phyloP scores from a whole-genome alignment of 352 stramenopile genomes.

The Chrysophaeum taylorii region DNA sequence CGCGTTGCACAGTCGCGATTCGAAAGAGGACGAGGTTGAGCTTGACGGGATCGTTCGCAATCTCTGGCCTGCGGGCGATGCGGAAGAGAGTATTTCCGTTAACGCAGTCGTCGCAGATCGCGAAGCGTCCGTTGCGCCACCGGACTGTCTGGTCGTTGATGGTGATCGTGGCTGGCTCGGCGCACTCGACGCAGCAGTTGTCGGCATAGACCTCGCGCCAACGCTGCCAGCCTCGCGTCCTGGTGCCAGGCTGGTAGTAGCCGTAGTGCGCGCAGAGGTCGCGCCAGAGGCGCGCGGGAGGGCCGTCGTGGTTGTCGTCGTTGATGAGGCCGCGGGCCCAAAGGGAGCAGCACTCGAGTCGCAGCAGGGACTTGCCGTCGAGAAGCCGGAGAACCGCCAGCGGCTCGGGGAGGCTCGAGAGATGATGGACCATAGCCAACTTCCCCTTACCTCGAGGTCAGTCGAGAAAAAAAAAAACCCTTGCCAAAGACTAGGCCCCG shows the following conservation, averaged over 20 bases:
- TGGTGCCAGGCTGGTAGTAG: not conserved
- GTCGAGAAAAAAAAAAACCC: too few species aligned
- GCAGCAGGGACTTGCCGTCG: too few species aligned
- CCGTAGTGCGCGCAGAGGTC: not conserved
- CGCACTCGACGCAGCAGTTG: not conserved
- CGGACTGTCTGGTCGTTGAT: not conserved
- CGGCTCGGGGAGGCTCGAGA: too few species aligned
- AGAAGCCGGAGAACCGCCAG: too few species aligned
- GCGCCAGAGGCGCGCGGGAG: too few species aligned
- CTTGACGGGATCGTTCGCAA: not conserved
- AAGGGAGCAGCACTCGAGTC: too few species aligned
- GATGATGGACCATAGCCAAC: too few species aligned
- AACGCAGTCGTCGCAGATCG: not conserved
- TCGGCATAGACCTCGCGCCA: not conserved
- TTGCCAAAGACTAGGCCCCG: too few species aligned
- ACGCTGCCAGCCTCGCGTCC: not conserved
- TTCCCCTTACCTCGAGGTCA: too few species aligned
- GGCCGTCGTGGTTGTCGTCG: too few species aligned
- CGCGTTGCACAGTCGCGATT: not conserved
- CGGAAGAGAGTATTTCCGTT: not conserved
- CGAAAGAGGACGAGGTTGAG: not conserved
- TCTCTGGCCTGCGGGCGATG: not conserved
- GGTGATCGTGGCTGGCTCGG: not conserved
- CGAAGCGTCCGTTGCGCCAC: not conserved
- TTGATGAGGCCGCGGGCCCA: too few species aligned